A percentile compares a stretch with the other conserved stretches of the same genome.
Evolutionary conservation across 805 yeast species (phyloP).

Genomic region (Myxozyma nipponensis): DNA sequence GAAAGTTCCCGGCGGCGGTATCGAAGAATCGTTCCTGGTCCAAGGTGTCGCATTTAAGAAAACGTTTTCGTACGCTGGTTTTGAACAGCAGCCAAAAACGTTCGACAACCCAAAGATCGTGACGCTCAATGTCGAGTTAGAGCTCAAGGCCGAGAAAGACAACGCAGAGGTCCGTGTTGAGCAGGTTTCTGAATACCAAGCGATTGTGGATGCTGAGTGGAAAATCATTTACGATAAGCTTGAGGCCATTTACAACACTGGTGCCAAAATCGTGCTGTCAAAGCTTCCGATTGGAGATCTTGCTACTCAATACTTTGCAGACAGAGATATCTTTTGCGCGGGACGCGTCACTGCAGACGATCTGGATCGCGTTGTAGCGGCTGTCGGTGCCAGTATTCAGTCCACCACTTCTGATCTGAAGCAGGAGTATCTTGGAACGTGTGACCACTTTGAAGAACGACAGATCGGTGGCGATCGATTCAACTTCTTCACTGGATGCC

Average conservation of each 20-base stretch:
- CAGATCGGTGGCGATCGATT: conserved; percentile 96
- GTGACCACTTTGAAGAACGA: conserved; percentile 81
- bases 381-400: conserved; percentile 90
- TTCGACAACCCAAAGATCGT: conserved; percentile 78
- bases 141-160: conserved; percentile 96
- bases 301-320: conserved; percentile 98
- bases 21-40: conserved; percentile 86
- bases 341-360: conserved; percentile 90
- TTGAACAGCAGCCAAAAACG: conserved; percentile 94
- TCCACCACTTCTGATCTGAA: conserved; percentile 60
- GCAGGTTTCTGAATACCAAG: conserved; percentile 90
- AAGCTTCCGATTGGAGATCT: conserved; percentile 96
- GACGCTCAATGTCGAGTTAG: conserved; percentile 85
- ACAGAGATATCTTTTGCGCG: conserved; percentile 92
- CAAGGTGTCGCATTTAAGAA: conserved; percentile 97
- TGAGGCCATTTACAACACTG: conserved; percentile 73
- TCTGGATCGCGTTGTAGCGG: conserved; percentile 85
- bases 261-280: conserved; percentile 89
- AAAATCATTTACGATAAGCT: conserved; percentile 82
- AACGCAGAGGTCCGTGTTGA: conserved; percentile 97
- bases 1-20: conserved; percentile 91
- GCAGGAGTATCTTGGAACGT: conserved; percentile 73
- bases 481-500: conserved; percentile 89
- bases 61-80: conserved; percentile 96
- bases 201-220: conserved; percentile 99